Conservation (phyloP, 139 green algal species). For the Coelastrella sp. region DNA sequence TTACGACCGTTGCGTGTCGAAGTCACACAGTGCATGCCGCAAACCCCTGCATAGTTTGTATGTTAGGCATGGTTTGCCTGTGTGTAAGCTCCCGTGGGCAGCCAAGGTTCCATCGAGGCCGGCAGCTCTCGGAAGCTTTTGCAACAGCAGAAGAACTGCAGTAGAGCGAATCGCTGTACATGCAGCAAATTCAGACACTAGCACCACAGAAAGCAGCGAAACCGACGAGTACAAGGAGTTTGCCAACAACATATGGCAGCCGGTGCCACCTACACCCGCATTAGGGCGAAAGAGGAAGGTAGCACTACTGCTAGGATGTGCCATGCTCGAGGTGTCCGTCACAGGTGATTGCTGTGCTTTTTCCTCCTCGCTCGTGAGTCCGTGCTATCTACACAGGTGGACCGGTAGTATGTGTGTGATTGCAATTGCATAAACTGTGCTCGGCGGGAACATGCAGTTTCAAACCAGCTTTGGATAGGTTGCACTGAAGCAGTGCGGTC, state of each 20-base stretch:
- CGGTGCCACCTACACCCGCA: slow-evolving; percentile 16
- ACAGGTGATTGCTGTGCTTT: slow-evolving; percentile 33
- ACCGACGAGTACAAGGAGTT: neutral
- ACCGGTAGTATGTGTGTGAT: too few relatives aligned
- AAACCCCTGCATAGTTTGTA: neutral
- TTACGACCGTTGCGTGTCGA: neutral
- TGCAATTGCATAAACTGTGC: too few relatives aligned
- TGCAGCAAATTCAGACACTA: neutral
- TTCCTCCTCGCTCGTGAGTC: too few relatives aligned
- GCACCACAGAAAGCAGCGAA: neutral
- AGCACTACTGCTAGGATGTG: slow-evolving; percentile 17
- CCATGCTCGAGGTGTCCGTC: slow-evolving; percentile 45
- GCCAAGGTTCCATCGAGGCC: neutral
- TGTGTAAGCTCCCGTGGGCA: neutral
- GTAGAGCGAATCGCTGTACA: neutral
- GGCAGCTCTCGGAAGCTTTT: neutral
- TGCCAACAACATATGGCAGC: slow-evolving; percentile 27
- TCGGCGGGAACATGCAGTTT: too few relatives aligned
- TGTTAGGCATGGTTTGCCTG: neutral
- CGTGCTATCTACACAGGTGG: too few relatives aligned
- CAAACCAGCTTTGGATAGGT: too few relatives aligned
- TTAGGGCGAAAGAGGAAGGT: slow-evolving; percentile 45
- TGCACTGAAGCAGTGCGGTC: too few relatives aligned
- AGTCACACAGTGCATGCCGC: neutral
- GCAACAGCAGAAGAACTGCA: neutral